Conservation (phyloP, 108 stramenopile genomes). For the Nitzschia sp. region DNA sequence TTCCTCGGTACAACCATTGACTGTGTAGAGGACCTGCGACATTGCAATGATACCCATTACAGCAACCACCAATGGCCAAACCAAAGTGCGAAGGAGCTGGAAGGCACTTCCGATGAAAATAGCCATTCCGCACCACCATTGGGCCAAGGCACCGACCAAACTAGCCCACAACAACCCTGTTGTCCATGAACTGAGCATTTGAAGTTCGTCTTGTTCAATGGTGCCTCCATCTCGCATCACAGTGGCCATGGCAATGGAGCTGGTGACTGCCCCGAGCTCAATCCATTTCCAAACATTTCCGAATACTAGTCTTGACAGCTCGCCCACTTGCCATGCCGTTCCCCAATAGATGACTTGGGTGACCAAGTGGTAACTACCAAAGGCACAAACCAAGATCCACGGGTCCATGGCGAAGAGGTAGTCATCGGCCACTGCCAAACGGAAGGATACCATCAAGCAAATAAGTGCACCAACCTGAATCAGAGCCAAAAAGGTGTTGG, state of each 20-base stretch:
- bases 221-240: slow-evolving; percentile 20
- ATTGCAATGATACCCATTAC: slow-evolving; percentile 30
- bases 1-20: slow-evolving; percentile 33
- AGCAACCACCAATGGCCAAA: slow-evolving; percentile 40
- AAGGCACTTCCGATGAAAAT: slow-evolving; percentile 35
- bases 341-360: slow-evolving; percentile 34
- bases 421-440: slow-evolving; percentile 30
- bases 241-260: slow-evolving; percentile 30
- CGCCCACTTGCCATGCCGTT: slow-evolving; percentile 18
- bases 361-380: slow-evolving; percentile 21
- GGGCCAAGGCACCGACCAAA: slow-evolving; percentile 37
- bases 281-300: slow-evolving; percentile 39
- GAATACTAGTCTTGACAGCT: slow-evolving; percentile 28
- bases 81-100: slow-evolving; percentile 23
- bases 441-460: slow-evolving; percentile 27
- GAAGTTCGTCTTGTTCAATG: slow-evolving; percentile 4
- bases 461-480: slow-evolving; percentile 33
- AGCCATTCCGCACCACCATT: slow-evolving; percentile 50
- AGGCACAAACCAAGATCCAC: slow-evolving; percentile 14
- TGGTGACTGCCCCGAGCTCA: slow-evolving; percentile 26
- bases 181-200: slow-evolving; percentile 28
- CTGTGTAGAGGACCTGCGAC: slow-evolving; percentile 43
- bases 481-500: slow-evolving; percentile 24
- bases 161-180: slow-evolving; percentile 43
- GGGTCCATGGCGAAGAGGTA: background rate